Conservation (phyloP, 306 rosid species). For the Albizia julibrissin region DNA sequence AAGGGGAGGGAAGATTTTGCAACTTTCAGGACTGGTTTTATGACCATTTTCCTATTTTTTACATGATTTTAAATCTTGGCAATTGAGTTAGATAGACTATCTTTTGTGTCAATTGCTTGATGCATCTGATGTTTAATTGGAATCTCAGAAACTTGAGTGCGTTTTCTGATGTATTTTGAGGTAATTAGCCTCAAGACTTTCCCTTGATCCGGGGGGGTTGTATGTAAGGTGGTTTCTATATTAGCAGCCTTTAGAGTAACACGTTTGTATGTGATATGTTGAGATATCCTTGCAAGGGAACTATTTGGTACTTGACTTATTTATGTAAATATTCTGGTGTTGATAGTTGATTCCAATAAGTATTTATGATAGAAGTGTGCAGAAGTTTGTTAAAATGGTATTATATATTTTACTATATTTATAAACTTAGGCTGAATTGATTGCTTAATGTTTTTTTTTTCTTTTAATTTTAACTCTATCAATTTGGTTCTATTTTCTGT, state of each 20-base stretch:
- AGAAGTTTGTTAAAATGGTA: background rate
- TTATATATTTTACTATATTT: conserved; percentile 12
- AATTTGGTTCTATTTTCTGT: background rate
- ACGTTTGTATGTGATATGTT: background rate
- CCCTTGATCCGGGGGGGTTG: background rate
- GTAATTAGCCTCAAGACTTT: background rate
- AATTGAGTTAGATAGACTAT: background rate
- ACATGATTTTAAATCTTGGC: background rate
- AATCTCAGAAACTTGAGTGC: background rate
- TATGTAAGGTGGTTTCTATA: background rate
- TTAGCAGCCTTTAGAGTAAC: background rate
- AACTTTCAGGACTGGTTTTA: background rate
- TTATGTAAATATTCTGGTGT: background rate
- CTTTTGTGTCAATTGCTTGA: background rate
- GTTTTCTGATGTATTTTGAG: background rate
- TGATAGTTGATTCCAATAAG: background rate
- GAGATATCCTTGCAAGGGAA: background rate
- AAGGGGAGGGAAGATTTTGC: background rate
- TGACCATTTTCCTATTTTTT: background rate
- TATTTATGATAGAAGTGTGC: background rate
- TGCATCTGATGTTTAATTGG: background rate
- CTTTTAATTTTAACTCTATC: background rate
- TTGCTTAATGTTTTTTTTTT: background rate
- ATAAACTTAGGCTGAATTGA: background rate
- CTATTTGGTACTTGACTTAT: background rate